A percentile compares a stretch with the other conserved stretches of the same genome.
These are phyloP conservation scores for Tieghemostelium lacteum DNA, from an alignment of 78 protist genomes.

Conservation along the genomic window DNA sequence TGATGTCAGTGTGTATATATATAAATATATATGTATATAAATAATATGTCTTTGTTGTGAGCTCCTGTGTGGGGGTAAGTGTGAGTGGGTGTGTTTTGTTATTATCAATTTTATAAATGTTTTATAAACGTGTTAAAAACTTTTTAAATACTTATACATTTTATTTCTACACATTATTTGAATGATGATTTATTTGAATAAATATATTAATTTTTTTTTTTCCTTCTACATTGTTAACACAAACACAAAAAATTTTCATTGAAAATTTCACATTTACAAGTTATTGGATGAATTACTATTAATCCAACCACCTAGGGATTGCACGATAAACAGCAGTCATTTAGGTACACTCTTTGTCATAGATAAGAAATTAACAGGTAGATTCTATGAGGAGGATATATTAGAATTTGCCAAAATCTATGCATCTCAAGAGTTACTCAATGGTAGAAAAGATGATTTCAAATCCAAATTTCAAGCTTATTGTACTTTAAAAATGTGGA, in stretches of 20 bases:
- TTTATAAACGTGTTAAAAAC: not conserved
- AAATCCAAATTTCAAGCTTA: conserved; percentile 83
- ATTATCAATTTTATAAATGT: too few species aligned
- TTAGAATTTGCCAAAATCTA: conserved; percentile 56
- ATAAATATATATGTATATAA: too few species aligned
- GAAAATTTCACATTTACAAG: not conserved
- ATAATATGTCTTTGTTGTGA: too few species aligned
- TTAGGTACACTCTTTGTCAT: conserved; percentile 79
- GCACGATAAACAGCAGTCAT: conserved; percentile 65
- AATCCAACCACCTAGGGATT: conserved; percentile 70
- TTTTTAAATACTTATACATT: too few species aligned
- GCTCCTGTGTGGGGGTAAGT: not conserved
- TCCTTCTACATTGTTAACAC: not conserved
- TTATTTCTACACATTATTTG: not conserved
- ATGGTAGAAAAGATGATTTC: conserved; percentile 74
- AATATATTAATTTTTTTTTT: not conserved
- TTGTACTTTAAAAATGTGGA: conserved; percentile 83
- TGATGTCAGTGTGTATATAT: not conserved
- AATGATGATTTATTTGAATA: too few species aligned
- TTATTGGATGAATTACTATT: conserved; percentile 49
- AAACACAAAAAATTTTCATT: not conserved
- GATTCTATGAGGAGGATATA: conserved; percentile 69
- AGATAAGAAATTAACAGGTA: conserved; percentile 47
- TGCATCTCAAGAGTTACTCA: conserved; percentile 48
- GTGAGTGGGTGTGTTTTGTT: too few species aligned